Conservation (phyloP, 345 rosid genomes). For the Salix exigua region DNA sequence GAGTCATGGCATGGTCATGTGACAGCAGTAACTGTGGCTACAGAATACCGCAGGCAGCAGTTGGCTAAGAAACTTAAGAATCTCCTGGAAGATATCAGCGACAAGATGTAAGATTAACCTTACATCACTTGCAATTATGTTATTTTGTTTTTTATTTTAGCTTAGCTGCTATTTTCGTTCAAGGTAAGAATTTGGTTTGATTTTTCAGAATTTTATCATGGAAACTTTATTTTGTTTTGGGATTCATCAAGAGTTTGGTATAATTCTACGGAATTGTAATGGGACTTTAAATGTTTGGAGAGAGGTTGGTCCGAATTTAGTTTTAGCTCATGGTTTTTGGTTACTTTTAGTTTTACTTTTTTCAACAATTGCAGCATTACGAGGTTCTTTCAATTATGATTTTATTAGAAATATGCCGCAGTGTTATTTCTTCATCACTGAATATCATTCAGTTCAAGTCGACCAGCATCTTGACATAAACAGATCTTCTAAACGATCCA, state of each 20-base stretch:
- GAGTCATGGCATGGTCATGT: conserved; percentile 99
- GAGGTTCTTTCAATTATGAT: not conserved
- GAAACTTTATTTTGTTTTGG: not conserved
- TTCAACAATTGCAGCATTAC: not conserved
- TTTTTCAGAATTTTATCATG: not conserved
- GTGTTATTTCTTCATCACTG: not conserved
- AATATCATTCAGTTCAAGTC: not conserved
- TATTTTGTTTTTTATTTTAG: not conserved
- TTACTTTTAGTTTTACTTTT: not conserved
- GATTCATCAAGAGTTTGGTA: no score
- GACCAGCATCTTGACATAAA: not conserved
- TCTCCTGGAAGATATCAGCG: conserved; percentile 76
- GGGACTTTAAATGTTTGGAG: not conserved
- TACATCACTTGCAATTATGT: not conserved
- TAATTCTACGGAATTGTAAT: not conserved
- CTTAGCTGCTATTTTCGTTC: not conserved
- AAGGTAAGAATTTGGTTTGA: not conserved
- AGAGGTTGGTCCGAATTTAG: not conserved
- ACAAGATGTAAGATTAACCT: conserved; percentile 63
- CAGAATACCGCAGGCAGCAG: conserved; percentile 86
- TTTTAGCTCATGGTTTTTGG: not conserved
- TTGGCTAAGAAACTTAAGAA: conserved; percentile 89
- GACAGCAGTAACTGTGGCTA: conserved; percentile 87
- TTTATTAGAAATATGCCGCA: not conserved
- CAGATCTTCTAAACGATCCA: not conserved